Percentiles rank a stretch among this genome's conserved stretches.
Conservation (phyloP, 2,329 filamentous ascomycete species). For the Metarhizium sp. region DNA sequence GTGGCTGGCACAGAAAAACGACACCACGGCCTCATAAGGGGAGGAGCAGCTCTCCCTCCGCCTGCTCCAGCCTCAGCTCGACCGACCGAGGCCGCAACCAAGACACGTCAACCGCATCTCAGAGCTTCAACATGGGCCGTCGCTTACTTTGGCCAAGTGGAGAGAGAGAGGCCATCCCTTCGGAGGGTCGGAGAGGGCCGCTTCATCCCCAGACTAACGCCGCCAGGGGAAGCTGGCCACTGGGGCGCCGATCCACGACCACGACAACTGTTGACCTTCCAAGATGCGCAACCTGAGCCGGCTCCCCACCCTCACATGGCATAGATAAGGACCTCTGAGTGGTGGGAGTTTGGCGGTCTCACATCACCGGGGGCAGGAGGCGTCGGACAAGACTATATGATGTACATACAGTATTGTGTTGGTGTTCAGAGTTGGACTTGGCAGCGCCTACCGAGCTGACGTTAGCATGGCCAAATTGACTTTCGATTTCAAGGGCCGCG, state of each 20-base stretch:
- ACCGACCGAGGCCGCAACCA: too few relatives aligned
- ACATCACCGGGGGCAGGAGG: not conserved
- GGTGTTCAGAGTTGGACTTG: not conserved
- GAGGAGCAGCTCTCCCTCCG: not conserved
- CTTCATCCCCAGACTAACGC: not conserved
- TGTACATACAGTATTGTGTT: not conserved
- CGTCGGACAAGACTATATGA: not conserved
- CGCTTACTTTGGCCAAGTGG: not conserved
- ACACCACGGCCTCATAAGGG: not conserved
- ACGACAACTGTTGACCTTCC: conserved; percentile 2
- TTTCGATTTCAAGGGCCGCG: not conserved
- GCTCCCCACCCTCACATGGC: conserved; percentile 4
- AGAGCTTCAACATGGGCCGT: not conserved
- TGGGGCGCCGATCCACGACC: conserved; percentile 1
- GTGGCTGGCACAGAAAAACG: not conserved
- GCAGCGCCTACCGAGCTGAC: not conserved
- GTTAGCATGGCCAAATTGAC: not conserved
- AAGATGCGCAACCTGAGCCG: conserved; percentile 5
- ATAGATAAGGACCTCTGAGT: conserved; percentile 1
- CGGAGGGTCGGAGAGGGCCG: not conserved
- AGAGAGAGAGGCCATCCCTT: not conserved
- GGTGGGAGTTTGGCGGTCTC: not conserved
- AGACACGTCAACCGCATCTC: too few relatives aligned
- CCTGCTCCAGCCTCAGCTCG: too few relatives aligned
- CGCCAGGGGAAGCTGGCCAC: not conserved